Evolutionary conservation across 164 flowering plant genomes (phyloP).

Genomic region (Chloranthus sessilifolius): DNA sequence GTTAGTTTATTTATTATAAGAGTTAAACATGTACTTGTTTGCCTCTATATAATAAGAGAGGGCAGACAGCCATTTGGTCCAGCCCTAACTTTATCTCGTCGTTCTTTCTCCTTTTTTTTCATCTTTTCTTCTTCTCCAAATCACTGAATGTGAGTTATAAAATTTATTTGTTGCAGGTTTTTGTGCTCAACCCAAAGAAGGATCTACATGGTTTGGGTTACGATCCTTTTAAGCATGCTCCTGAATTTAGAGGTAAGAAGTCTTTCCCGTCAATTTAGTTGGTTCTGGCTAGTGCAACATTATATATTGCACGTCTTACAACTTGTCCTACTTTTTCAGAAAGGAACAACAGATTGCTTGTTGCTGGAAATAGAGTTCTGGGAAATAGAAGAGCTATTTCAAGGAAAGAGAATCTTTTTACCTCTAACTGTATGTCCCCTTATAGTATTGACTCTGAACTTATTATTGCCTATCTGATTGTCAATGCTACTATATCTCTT

Average conservation of each 20-base stretch:
- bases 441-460: neutral
- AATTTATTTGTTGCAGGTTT: slow-evolving; percentile 43
- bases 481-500: neutral
- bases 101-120: too few species aligned
- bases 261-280: slow-evolving; percentile 5
- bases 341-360: slow-evolving; percentile 53
- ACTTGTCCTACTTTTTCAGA: slow-evolving; percentile 35
- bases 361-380: slow-evolving; percentile 29
- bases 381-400: slow-evolving; percentile 29
- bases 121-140: too few species aligned
- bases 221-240: slow-evolving; percentile 97
- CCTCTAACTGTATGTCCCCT: slow-evolving; percentile 52
- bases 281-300: neutral
- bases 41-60: too few species aligned
- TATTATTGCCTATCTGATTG: neutral
- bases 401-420: slow-evolving; percentile 43
- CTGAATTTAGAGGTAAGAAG: slow-evolving; percentile 76
- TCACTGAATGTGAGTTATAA: too few species aligned
- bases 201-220: slow-evolving; percentile 91
- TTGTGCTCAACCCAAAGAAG: slow-evolving; percentile 78
- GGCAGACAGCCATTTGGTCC: too few species aligned
- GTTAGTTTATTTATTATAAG: too few species aligned
- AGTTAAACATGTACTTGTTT: too few species aligned
- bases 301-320: neutral
- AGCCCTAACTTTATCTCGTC: too few species aligned